phyloP scores from a whole-genome alignment of 345 rosid species.

The Populus pruinosa region DNA sequence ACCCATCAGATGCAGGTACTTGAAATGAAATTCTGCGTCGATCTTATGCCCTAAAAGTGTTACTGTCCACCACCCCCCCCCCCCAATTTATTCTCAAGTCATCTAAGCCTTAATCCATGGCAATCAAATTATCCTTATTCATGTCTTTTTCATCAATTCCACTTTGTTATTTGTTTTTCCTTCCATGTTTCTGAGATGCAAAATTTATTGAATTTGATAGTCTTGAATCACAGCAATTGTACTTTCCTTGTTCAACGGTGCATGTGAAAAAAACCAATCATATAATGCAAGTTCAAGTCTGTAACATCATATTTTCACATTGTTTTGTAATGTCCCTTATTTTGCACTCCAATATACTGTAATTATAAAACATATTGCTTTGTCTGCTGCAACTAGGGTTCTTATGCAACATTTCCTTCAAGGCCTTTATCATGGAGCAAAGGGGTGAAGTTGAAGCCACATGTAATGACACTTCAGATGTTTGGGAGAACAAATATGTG shows the following conservation, averaged over 20 bases:
- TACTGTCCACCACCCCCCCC: not conserved
- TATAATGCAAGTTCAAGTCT: not conserved
- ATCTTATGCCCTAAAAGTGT: not conserved
- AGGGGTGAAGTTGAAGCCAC: constrained; percentile 46
- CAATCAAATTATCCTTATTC: not conserved
- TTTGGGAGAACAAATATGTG: constrained; percentile 45
- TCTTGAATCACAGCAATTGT: not conserved
- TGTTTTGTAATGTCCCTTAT: not conserved
- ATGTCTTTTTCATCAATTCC: not conserved
- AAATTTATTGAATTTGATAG: not conserved
- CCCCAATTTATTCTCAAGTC: not conserved
- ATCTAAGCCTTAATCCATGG: not conserved
- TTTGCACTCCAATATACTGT: not conserved
- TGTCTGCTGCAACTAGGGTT: constrained; percentile 51
- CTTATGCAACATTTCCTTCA: constrained; percentile 49
- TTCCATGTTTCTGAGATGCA: not conserved
- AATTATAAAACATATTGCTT: not conserved
- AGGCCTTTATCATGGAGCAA: constrained; percentile 59
- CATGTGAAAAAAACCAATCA: not conserved
- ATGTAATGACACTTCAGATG: constrained; percentile 36
- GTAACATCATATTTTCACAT: not conserved
- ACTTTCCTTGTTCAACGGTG: not conserved
- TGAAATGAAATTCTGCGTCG: not conserved
- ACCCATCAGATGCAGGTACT: constrained; percentile 85
- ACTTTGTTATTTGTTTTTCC: not conserved